Evolutionary conservation across 441 rosid species (phyloP).

Genomic region (Cnidoscolus chayamansa): DNA sequence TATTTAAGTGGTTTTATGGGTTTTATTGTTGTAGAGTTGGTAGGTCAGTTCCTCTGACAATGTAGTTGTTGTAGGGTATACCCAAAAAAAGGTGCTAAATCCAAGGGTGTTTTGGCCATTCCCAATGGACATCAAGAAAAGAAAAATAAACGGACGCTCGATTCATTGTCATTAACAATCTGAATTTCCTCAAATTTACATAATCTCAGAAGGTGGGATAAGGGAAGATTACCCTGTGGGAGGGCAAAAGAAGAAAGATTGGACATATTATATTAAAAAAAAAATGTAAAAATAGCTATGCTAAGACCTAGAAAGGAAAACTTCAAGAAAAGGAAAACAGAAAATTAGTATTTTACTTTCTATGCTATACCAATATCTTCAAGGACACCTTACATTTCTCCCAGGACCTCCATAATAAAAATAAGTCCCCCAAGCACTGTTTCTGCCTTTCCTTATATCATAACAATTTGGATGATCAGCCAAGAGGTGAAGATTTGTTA

Average conservation of each 20-base stretch:
- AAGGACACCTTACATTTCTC: constrained; percentile 76
- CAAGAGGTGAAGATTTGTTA: constrained; percentile 54
- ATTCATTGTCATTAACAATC: constrained; percentile 26
- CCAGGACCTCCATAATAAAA: constrained; percentile 99
- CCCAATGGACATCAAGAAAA: background rate
- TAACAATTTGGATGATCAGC: constrained; percentile 93
- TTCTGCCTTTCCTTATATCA: constrained; percentile 73
- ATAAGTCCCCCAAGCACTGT: constrained; percentile 84
- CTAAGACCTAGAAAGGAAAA: constrained; percentile 16
- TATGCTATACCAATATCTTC: constrained; percentile 18
- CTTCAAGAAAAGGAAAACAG: background rate
- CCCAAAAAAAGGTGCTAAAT: background rate
- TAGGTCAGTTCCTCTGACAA: constrained; percentile 5
- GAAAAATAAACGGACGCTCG: constrained; percentile 13
- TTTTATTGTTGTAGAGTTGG: constrained; percentile 8
- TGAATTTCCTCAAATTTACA: constrained; percentile 35
- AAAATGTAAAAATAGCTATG: background rate
- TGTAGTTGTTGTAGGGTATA: background rate
- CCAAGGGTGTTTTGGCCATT: constrained; percentile 13
- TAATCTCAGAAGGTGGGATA: constrained; percentile 5
- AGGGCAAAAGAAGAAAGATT: background rate
- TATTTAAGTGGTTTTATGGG: background rate
- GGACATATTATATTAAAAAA: background rate
- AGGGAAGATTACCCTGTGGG: constrained; percentile 19
- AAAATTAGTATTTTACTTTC: constrained; percentile 1